A percentile compares a stretch with the other conserved stretches of the same genome.
phyloP scores from a whole-genome alignment of 495 filamentous ascomycete species.

The Pyrenula aspistea region DNA sequence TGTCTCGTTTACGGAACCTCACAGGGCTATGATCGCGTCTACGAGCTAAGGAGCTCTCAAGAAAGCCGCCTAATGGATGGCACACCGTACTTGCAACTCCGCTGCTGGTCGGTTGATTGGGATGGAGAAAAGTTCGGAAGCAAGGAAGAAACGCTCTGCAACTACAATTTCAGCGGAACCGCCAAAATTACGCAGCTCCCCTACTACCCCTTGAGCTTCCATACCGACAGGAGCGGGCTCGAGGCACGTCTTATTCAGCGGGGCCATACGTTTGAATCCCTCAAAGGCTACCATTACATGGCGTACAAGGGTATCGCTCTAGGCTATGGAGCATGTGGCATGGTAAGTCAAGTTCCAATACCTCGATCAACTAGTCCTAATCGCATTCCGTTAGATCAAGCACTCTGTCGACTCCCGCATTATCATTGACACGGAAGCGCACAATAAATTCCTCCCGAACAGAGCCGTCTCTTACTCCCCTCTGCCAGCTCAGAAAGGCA shows the following conservation, averaged over 20 bases:
- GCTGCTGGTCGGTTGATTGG: conserved; percentile 41
- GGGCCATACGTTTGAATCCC: conserved; percentile 18
- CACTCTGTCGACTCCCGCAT: conserved; percentile 41
- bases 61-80: conserved; percentile 7
- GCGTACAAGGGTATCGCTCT: conserved; percentile 6
- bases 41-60: conserved; percentile 23
- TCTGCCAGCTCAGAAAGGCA: neutral
- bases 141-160: conserved; percentile 22
- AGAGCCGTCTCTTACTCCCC: conserved; percentile 13
- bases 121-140: conserved; percentile 48
- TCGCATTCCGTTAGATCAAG: conserved; percentile 20
- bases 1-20: conserved; percentile 21
- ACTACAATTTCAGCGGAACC: conserved; percentile 43
- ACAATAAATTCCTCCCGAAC: conserved; percentile 15
- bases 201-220: conserved; percentile 44
- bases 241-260: conserved; percentile 24
- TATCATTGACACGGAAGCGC: conserved; percentile 39
- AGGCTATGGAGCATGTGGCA: conserved; percentile 27
- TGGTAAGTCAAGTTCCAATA: conserved; percentile 40
- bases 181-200: conserved; percentile 40
- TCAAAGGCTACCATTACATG: conserved; percentile 3
- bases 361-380: conserved; percentile 17
- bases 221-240: conserved; percentile 22
- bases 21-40: conserved; percentile 16
- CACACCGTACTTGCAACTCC: conserved; percentile 13